These are phyloP conservation scores for Colletotrichum sp. DNA, from an alignment of 2,329 filamentous ascomycete genomes.

Conservation along the genomic window DNA sequence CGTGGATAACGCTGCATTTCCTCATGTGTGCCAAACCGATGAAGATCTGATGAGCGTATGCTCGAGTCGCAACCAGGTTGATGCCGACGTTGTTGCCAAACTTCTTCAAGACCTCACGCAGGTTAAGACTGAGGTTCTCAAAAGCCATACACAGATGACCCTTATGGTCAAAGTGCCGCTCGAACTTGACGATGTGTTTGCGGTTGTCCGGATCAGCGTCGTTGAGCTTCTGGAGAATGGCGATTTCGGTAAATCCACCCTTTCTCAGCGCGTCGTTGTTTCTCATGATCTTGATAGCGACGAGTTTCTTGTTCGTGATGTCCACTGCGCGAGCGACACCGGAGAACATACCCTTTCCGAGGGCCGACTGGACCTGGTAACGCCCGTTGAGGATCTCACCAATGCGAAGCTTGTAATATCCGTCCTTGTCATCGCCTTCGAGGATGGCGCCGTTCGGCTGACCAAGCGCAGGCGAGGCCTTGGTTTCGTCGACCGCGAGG, in stretches of 20 bases:
- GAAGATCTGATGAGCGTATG: constrained; percentile 95
- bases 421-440: constrained; percentile 92
- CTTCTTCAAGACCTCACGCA: constrained; percentile 93
- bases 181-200: constrained; percentile 89
- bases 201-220: constrained; percentile 86
- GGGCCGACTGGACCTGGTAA: constrained; percentile 85
- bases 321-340: constrained; percentile 91
- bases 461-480: constrained; percentile 48
- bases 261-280: constrained; percentile 94
- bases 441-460: constrained; percentile 75
- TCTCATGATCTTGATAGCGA: constrained; percentile 97
- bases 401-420: constrained; percentile 94
- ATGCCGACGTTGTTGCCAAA: constrained; percentile 95
- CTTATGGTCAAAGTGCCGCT: constrained; percentile 91
- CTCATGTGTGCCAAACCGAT: constrained; percentile 85
- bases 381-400: constrained; percentile 89
- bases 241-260: constrained; percentile 92
- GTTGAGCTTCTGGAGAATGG: constrained; percentile 87
- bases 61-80: constrained; percentile 83
- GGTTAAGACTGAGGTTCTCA: constrained; percentile 90
- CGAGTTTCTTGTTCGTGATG: constrained; percentile 73
- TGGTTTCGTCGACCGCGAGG: constrained; percentile 48
- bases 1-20: constrained; percentile 92
- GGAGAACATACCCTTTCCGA: constrained; percentile 96
- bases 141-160: constrained; percentile 96